Conservation (phyloP, 768 basidiomycete genomes). For the Russula vinacea region DNA sequence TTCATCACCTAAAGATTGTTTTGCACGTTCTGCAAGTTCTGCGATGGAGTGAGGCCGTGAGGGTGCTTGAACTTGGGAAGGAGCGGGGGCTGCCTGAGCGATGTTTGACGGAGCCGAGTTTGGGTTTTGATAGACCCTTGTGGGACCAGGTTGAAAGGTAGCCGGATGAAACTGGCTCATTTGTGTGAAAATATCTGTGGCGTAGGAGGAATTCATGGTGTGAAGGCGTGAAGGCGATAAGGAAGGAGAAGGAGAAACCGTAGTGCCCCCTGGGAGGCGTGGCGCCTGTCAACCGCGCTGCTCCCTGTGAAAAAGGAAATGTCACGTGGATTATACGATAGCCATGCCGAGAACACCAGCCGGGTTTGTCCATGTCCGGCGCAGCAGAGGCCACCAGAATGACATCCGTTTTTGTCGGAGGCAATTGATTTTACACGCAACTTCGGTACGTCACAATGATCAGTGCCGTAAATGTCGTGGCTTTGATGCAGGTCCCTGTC, state of each 20-base stretch:
- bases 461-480: slow-evolving; percentile 6
- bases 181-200: slow-evolving; percentile 12
- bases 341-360: too few relatives aligned
- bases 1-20: slow-evolving; percentile 55
- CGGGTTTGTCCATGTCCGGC: not conserved
- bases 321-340: slow-evolving; percentile 14
- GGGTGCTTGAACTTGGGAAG: not conserved
- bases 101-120: slow-evolving; percentile 9
- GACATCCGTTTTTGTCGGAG: slow-evolving; percentile 8
- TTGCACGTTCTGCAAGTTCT: slow-evolving; percentile 62
- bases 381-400: not conserved
- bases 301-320: slow-evolving; percentile 10
- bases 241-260: not conserved
- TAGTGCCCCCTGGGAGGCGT: slow-evolving; percentile 2
- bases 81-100: slow-evolving; percentile 10
- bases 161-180: slow-evolving; percentile 17
- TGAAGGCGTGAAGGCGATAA: slow-evolving; percentile 4
- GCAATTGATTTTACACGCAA: not conserved
- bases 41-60: slow-evolving; percentile 52
- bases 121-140: slow-evolving; percentile 21
- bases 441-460: slow-evolving; percentile 14
- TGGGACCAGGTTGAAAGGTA: slow-evolving; percentile 13
- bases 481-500: not conserved
- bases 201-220: slow-evolving; percentile 17
- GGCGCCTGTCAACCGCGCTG: not conserved